Evolutionary conservation across 352 stramenopile species (phyloP).

Genomic region (Plasmopara viticola): DNA sequence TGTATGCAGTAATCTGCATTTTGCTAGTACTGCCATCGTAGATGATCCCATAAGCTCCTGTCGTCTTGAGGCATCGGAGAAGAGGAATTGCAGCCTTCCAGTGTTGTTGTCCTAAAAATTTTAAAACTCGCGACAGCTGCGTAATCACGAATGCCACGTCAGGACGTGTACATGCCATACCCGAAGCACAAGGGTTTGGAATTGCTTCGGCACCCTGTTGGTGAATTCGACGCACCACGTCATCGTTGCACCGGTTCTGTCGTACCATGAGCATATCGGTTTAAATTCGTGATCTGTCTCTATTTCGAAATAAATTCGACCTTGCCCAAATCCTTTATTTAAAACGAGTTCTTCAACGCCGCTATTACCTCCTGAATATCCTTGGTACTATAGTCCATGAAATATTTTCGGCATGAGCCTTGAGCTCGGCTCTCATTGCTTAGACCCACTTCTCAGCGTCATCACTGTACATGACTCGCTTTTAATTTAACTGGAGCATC

Average conservation of each 20-base stretch:
- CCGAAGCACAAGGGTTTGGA: conserved; percentile 1
- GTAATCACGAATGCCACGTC: background rate
- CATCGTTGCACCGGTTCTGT: background rate
- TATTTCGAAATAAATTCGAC: background rate
- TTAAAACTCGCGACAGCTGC: background rate
- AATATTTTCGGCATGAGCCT: background rate
- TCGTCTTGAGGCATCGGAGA: background rate
- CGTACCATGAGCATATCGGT: background rate
- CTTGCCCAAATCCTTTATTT: background rate
- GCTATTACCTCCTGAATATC: background rate
- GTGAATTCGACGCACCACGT: conserved; percentile 1
- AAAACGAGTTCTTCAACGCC: background rate
- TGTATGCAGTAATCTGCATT: background rate
- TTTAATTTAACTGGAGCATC: no score
- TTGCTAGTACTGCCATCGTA: background rate
- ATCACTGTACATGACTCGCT: no score
- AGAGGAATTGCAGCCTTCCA: background rate
- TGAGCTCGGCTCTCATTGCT: background rate
- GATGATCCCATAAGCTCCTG: background rate
- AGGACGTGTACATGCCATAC: background rate
- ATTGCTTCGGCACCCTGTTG: conserved; percentile 6
- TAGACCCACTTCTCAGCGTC: background rate
- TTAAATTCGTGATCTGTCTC: background rate
- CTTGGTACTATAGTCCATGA: background rate
- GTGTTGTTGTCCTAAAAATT: background rate